Base-by-base conservation (phyloP, 2,329 filamentous ascomycete species). In the Dendryphion nanum region DNA sequence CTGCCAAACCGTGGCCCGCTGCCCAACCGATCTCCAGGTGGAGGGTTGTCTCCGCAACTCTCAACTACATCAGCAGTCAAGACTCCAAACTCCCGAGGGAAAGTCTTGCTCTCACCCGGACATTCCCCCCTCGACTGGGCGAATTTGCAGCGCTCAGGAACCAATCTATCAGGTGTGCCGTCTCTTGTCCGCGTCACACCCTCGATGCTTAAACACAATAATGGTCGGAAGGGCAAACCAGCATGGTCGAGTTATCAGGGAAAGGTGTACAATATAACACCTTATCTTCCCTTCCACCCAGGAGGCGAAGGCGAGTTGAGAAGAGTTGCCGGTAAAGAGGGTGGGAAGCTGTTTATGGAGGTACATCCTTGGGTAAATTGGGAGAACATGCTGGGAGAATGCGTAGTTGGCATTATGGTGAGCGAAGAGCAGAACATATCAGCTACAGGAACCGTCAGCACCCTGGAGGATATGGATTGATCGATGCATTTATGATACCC, bases 41-140 rank as follows among this genome's bases (percentile, higher is more conserved):
- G 73, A 13, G 58, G 67, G 29, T 63, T 74, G 6, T 53, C 56
- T 5, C 41, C 59, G 3, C 48, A 47, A 14, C 50, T 64, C 1
- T 59, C 57, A 20, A 53, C 59, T 35, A 52, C 53, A 19, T 45
- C 52, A 7, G 38, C 38, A n/a, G 44, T 61, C 33, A 60, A 66
- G 32, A 69, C 67, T 8, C 64, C 66, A 18, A 75, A 67, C 38
- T 57, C 57, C 26, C 71, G 66, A 40, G 69, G 77, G 64, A 86
- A 91, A 57, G 86, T 96, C 4, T 75, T 85, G 6, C 79, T 98
- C 4, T 78, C 82, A n/a, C 93, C 93, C 0, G 91, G 93, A 20
- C 90, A 91, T 72, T 95, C 89, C 2, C 91, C 93, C 0, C 81
- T 98, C 10, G 93, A 98, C 76, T 98, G 93, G 93, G 93, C 93